Evolutionary conservation across 202 grass and related monocot species (phyloP).

Genomic region (Musa balbisiana): DNA sequence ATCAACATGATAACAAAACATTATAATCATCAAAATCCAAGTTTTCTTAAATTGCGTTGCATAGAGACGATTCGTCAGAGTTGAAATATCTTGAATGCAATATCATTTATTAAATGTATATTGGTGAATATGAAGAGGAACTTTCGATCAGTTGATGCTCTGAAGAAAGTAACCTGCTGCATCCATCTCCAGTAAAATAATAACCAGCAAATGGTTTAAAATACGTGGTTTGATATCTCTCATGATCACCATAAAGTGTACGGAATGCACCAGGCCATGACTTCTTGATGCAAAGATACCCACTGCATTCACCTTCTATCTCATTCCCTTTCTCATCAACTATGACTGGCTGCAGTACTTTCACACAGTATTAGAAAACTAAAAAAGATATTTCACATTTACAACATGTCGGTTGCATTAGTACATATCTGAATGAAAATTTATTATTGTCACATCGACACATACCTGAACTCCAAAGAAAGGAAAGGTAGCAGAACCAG

Average conservation of each 20-base stretch:
- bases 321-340: constrained; percentile 92
- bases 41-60: no score
- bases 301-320: constrained; percentile 84
- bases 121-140: not conserved
- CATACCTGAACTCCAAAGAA: constrained; percentile 85
- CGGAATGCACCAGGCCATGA: constrained; percentile 97
- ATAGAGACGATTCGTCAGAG: no score
- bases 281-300: constrained; percentile 96
- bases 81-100: no score
- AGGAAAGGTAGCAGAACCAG: constrained; percentile 87
- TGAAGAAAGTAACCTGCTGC: constrained; percentile 51
- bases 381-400: not conserved
- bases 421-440: constrained; percentile 10
- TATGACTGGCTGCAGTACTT: constrained; percentile 57
- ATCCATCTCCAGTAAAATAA: constrained; percentile 97
- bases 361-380: constrained; percentile 10
- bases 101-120: not conserved
- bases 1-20: constrained; percentile 24
- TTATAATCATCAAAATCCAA: constrained; percentile 8
- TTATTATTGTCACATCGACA: no score
- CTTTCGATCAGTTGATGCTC: not conserved
- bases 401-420: not conserved
- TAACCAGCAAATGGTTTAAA: constrained; percentile 98
- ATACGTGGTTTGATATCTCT: constrained; percentile 98
- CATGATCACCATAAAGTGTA: constrained; percentile 89